phyloP scores from a whole-genome alignment of 768 basidiomycete species.

The Tulasnella sp. region DNA sequence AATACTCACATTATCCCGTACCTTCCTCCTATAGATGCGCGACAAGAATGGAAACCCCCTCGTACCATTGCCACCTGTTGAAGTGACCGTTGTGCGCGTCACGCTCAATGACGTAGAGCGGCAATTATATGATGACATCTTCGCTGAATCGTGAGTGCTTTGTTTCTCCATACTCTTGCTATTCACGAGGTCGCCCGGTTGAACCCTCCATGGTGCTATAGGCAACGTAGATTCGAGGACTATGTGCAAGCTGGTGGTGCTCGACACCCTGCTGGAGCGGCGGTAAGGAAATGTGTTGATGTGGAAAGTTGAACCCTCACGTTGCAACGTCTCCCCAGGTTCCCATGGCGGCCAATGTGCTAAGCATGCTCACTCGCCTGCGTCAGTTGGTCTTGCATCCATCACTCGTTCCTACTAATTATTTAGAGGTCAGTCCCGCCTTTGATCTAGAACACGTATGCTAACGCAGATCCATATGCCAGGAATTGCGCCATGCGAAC shows the following conservation, averaged over 20 bases:
- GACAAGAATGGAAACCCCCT: slow-evolving; percentile 62
- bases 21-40: slow-evolving; percentile 51
- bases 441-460: neutral
- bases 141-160: slow-evolving; percentile 3
- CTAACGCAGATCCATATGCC: neutral
- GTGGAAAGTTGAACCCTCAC: neutral
- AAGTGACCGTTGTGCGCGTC: slow-evolving; percentile 65
- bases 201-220: neutral
- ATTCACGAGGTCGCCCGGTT: neutral
- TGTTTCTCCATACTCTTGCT: neutral
- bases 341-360: slow-evolving; percentile 43
- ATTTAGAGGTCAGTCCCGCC: slow-evolving; percentile 42
- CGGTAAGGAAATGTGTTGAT: neutral
- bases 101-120: slow-evolving; percentile 51
- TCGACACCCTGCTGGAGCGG: neutral
- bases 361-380: slow-evolving; percentile 77
- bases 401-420: slow-evolving; percentile 56
- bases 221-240: slow-evolving; percentile 45
- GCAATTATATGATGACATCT: slow-evolving; percentile 54
- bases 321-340: slow-evolving; percentile 31
- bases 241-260: slow-evolving; percentile 29
- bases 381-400: slow-evolving; percentile 76
- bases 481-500: slow-evolving; percentile 7
- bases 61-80: slow-evolving; percentile 69
- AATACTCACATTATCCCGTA: too few relatives aligned